Percentiles rank a stretch among this genome's conserved stretches.
Evolutionary conservation across 2,329 filamentous ascomycete genomes (phyloP).

Genomic region (Sclerotinia trifoliorum): DNA sequence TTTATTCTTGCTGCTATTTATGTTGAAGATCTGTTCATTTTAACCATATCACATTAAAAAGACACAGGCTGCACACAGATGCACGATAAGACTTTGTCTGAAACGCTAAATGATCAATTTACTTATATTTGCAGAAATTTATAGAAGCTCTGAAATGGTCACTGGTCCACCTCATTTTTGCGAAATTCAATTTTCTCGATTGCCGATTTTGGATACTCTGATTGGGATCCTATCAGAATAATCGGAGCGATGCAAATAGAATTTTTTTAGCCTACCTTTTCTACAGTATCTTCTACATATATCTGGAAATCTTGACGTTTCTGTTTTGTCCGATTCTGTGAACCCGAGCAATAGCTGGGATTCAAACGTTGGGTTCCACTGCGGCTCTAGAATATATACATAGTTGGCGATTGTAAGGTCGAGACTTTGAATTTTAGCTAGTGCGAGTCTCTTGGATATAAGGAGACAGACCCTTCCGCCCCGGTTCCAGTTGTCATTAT

Average conservation of each 20-base stretch:
- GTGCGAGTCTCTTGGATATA: conserved; percentile 25
- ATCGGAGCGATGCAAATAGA: too few species aligned
- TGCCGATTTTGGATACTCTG: conserved; percentile 25
- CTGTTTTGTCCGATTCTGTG: conserved; percentile 34
- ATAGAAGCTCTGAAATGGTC: too few species aligned
- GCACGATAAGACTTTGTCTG: too few species aligned
- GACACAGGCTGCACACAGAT: too few species aligned
- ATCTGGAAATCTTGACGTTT: conserved; percentile 33
- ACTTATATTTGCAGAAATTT: too few species aligned
- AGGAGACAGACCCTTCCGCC: conserved; percentile 32
- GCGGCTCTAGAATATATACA: conserved; percentile 37
- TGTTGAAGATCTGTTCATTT: too few species aligned
- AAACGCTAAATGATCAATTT: too few species aligned
- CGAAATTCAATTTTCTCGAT: conserved; percentile 24
- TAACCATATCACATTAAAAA: too few species aligned
- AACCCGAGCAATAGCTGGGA: conserved; percentile 34
- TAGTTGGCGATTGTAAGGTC: conserved; percentile 34
- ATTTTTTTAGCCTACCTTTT: conserved; percentile 26
- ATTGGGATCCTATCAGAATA: too few species aligned
- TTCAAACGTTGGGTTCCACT: conserved; percentile 40
- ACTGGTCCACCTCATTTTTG: too few species aligned
- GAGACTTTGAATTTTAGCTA: conserved; percentile 14
- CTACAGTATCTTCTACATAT: conserved; percentile 36
- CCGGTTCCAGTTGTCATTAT: conserved; percentile 48
- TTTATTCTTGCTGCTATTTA: too few species aligned